Evolutionary conservation across 768 basidiomycete species (phyloP).

Genomic region (Xerocomellus amylosporus): DNA sequence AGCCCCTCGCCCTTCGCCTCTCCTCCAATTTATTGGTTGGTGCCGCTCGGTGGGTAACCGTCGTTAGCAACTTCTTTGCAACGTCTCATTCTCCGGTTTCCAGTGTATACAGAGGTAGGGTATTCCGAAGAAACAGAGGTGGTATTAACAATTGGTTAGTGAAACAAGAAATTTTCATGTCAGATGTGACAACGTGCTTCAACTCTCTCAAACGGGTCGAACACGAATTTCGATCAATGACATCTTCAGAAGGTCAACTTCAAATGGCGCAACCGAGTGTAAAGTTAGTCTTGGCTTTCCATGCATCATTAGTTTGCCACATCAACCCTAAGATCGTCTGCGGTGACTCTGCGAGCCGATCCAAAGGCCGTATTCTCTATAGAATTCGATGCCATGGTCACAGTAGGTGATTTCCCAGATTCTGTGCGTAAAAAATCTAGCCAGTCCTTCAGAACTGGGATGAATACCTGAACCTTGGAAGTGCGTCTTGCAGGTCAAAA

Average conservation of each 20-base stretch:
- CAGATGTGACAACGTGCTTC: constrained; percentile 78
- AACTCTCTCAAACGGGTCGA: constrained; percentile 76
- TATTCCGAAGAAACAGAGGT: background rate
- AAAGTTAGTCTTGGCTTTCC: constrained; percentile 43
- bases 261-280: constrained; percentile 70
- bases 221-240: constrained; percentile 53
- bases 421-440: background rate
- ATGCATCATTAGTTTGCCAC: background rate
- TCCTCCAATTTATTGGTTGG: constrained; percentile 91
- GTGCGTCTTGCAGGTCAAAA: constrained; percentile 28
- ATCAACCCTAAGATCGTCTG: constrained; percentile 39
- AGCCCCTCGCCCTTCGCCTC: constrained; percentile 81
- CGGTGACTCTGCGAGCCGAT: constrained; percentile 53
- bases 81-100: background rate
- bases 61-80: background rate
- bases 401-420: constrained; percentile 39
- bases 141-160: constrained; percentile 41
- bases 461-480: constrained; percentile 50
- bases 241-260: constrained; percentile 49
- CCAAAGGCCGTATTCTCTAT: constrained; percentile 46
- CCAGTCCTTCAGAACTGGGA: constrained; percentile 53
- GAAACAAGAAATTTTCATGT: constrained; percentile 79
- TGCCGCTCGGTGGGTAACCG: constrained; percentile 65
- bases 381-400: constrained; percentile 65
- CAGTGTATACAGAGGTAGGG: constrained; percentile 50